These are phyloP conservation scores for Halocafeteria seosinensis DNA, from an alignment of 108 stramenopile species.

Conservation along the genomic window DNA sequence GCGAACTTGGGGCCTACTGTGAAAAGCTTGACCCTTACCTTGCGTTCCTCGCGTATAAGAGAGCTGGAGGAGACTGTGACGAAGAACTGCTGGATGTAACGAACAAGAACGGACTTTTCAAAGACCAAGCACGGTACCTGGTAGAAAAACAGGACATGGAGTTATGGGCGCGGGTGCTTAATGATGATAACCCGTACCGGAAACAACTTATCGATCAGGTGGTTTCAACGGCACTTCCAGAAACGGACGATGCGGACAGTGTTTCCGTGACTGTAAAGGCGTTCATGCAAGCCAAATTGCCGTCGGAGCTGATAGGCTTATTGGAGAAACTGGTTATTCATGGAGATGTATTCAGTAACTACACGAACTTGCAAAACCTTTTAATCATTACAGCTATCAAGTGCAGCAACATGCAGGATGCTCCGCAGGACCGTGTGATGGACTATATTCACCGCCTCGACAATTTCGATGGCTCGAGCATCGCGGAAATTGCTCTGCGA, in stretches of 20 bases:
- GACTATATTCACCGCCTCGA: constrained; percentile 98
- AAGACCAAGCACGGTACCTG: constrained; percentile 92
- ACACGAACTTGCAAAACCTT: constrained; percentile 97
- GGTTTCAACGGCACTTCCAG: constrained; percentile 97
- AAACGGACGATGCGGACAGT: constrained; percentile 89
- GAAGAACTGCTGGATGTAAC: constrained; percentile 88
- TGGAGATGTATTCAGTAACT: constrained; percentile 93
- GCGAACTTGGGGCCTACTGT: constrained; percentile 90
- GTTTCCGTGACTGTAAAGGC: constrained; percentile 98
- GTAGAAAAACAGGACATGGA: constrained; percentile 92
- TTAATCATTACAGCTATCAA: constrained; percentile 98
- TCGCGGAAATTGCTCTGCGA: constrained; percentile 93
- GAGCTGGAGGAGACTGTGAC: constrained; percentile 83
- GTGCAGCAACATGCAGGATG: constrained; percentile 2
- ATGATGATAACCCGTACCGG: constrained; percentile 40
- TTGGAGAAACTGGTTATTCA: constrained; percentile 97
- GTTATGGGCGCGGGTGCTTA: constrained; percentile 87
- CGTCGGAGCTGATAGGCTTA: constrained; percentile 87
- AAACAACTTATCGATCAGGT: constrained; percentile 96
- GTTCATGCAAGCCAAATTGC: constrained; percentile 97
- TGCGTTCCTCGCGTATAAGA: constrained; percentile 96
- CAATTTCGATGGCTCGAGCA: constrained; percentile 97
- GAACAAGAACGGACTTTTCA: constrained; percentile 85
- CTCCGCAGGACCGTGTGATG: constrained; percentile 73
- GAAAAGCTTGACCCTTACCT: constrained; percentile 96